Base-by-base conservation (phyloP, 352 stramenopile species). In the Globisporangium irregulare region DNA sequence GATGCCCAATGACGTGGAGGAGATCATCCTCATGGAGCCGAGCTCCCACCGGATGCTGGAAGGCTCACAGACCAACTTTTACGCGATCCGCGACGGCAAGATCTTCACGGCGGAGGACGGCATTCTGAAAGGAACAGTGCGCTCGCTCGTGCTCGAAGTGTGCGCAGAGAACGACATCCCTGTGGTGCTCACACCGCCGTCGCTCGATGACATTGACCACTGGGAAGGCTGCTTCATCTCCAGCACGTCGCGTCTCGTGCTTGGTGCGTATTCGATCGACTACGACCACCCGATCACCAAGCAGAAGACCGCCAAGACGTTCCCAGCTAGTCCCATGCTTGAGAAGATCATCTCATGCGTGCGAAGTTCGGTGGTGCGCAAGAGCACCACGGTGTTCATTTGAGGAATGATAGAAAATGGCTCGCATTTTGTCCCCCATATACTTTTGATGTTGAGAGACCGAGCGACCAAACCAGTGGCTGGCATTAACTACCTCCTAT, bases 11-110 rank as follows among this genome's bases (percentile, higher is more conserved):
- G 80, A 91, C 65, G 81, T 90, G 34, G 85, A 95, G 68, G 87
- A 95, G 68, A 80, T 93, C 71, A 86, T 91, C n/a, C 79, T 92
- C 56, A 90, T 94, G 87, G 85, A 95, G n/a, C 87, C 83, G 27
- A 60, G 51, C 2, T 87, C 79, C 25, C 72, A 76, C 36, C 57
- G 72, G 7, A 58, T 95, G 51, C 79, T 90, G 10, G 87, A 95
- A 80, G 87, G 84, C 32, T 93, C 87, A 4, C 87, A 95, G 72
- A 92, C 85, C n/a, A 95, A 95, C 60, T 95, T 95, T 32, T 95
- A 87, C 64, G 74, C 70, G 5, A 79, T 95, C 24, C 74, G 82
- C 36, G 60, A 82, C 43, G 80, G 82, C 22, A 69, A 59, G 1
- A 73, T 95, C 53, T 81, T 82, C 64, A 95, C 85, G 4, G 87